phyloP scores from a whole-genome alignment of 129 eudicot species.

The Saussurea involucrata region DNA sequence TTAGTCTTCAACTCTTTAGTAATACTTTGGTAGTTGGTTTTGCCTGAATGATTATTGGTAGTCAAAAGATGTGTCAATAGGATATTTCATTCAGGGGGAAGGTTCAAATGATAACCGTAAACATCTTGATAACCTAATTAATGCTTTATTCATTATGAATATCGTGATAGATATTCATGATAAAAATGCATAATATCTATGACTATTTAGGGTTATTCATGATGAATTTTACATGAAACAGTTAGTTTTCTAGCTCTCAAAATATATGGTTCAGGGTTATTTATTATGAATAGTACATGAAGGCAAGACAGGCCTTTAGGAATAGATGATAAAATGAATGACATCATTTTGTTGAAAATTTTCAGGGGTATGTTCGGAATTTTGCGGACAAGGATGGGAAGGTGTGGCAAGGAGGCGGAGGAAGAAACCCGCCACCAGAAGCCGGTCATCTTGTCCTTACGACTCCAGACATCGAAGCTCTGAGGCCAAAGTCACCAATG shows the following conservation, averaged over 20 bases:
- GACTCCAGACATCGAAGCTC: constrained; percentile 79
- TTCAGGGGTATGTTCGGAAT: constrained; percentile 60
- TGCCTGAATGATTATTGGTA: background rate
- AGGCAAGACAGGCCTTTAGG: background rate
- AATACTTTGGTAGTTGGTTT: background rate
- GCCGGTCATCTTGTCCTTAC: constrained; percentile 85
- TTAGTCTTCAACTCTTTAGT: background rate
- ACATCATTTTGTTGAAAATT: background rate
- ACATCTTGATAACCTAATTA: too few relatives aligned
- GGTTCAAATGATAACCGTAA: too few relatives aligned
- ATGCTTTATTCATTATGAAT: background rate
- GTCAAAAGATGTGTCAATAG: background rate
- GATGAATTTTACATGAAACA: background rate
- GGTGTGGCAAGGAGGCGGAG: constrained; percentile 53
- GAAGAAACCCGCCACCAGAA: constrained; percentile 89
- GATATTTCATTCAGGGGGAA: background rate
- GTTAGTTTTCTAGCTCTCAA: background rate
- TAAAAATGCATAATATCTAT: too few relatives aligned
- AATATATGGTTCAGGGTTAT: background rate
- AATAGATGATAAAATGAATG: background rate
- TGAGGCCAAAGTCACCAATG: constrained; percentile 98
- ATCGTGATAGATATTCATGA: background rate
- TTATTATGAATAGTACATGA: too few relatives aligned
- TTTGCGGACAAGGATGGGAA: constrained; percentile 90
- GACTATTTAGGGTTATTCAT: background rate